Percentiles rank a stretch among this genome's conserved stretches.
phyloP scores from a whole-genome alignment of 208 protist genomes.

The Baffinella frigidus region DNA sequence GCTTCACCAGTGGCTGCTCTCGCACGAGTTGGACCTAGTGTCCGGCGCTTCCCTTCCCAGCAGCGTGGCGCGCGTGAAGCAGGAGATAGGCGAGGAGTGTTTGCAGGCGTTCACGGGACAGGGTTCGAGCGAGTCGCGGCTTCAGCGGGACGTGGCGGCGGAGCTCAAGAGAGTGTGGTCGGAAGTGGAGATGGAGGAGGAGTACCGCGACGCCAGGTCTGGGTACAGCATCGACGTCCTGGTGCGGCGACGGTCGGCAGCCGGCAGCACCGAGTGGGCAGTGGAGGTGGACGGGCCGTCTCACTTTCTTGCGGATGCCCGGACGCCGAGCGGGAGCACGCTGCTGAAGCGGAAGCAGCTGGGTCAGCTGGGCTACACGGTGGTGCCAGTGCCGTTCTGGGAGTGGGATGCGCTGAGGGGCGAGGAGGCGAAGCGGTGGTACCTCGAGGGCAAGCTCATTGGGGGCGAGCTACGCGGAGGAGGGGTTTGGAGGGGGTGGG shows the following conservation, averaged over 20 bases:
- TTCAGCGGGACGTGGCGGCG: constrained; percentile 31
- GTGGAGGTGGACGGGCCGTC: constrained; percentile 24
- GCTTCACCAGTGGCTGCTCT: too few relatives aligned
- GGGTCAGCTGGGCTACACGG: background rate
- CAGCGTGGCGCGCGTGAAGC: too few relatives aligned
- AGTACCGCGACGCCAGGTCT: background rate
- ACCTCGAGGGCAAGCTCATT: too few relatives aligned
- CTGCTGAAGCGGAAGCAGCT: constrained; percentile 2
- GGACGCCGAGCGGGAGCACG: background rate
- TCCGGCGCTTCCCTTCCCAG: too few relatives aligned
- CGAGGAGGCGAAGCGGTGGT: constrained; percentile 29
- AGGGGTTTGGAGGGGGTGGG: too few relatives aligned
- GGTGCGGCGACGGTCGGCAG: background rate
- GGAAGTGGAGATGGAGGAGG: background rate
- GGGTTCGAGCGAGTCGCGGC: too few relatives aligned
- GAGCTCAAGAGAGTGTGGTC: background rate
- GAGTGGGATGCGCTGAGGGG: constrained; percentile 45
- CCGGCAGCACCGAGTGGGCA: background rate
- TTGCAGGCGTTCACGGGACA: too few relatives aligned
- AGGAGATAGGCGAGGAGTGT: too few relatives aligned
- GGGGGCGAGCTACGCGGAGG: too few relatives aligned
- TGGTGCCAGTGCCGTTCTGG: background rate
- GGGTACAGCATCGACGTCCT: background rate
- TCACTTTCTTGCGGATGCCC: background rate
- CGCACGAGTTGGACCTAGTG: too few relatives aligned